Evolutionary conservation across 352 stramenopile genomes (phyloP).

Genomic region (Phytophthora pseudosyringae): DNA sequence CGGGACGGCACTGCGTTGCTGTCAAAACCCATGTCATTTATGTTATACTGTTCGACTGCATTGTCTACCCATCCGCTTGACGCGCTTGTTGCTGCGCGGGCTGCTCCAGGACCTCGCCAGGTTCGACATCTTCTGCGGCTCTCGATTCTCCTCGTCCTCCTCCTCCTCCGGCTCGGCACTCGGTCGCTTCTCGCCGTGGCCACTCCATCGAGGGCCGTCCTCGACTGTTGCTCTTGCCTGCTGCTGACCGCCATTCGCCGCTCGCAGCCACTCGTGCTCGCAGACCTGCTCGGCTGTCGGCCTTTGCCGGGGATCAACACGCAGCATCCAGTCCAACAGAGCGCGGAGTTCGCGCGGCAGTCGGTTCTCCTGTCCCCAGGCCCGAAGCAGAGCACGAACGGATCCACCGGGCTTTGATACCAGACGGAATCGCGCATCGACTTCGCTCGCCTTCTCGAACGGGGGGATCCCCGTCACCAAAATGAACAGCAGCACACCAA

Average conservation of each 20-base stretch:
- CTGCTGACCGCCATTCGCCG: background rate
- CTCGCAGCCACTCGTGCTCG: constrained; percentile 48
- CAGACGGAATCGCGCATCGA: constrained; percentile 61
- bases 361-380: constrained; percentile 47
- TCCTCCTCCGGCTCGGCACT: constrained; percentile 22
- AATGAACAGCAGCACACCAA: constrained; percentile 72
- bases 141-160: constrained; percentile 22
- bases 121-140: constrained; percentile 41
- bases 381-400: constrained; percentile 39
- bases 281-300: constrained; percentile 47
- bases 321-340: constrained; percentile 49
- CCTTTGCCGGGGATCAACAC: constrained; percentile 40
- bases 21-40: constrained; percentile 7
- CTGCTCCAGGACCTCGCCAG: constrained; percentile 10
- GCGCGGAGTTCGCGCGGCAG: constrained; percentile 41
- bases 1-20: too few relatives aligned
- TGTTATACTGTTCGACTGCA: background rate
- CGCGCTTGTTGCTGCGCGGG: constrained; percentile 27
- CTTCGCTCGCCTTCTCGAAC: constrained; percentile 49
- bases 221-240: background rate
- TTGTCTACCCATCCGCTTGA: constrained; percentile 25
- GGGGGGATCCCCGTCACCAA: constrained; percentile 60
- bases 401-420: constrained; percentile 41
- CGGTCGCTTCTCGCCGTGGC: constrained; percentile 21
- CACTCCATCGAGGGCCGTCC: constrained; percentile 17